A percentile compares a stretch with the other conserved stretches of the same genome.
phyloP scores from a whole-genome alignment of 805 yeast genomes.

The Yamadazyma phyllophila region DNA sequence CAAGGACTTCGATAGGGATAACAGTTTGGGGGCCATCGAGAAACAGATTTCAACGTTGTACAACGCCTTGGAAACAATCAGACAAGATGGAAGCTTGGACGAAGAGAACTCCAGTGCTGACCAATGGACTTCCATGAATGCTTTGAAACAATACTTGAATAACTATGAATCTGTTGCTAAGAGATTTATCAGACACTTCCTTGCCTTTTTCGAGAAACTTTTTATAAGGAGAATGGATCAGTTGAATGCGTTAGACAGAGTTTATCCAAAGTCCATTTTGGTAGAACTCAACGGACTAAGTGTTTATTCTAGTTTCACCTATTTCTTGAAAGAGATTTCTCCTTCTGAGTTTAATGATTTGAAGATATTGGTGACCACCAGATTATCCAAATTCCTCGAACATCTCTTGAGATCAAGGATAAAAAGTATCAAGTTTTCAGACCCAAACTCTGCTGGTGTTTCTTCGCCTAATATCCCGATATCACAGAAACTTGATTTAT shows the following conservation, averaged over 20 bases:
- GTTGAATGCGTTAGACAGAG: conserved; percentile 22
- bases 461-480: conserved; percentile 7
- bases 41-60: conserved; percentile 52
- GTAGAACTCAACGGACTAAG: conserved; percentile 26
- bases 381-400: conserved; percentile 28
- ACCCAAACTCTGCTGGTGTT: not conserved
- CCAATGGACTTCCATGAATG: conserved; percentile 63
- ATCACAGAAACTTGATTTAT: conserved; percentile 8
- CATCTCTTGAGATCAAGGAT: conserved; percentile 21
- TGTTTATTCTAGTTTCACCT: conserved; percentile 33
- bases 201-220: conserved; percentile 28
- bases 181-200: conserved; percentile 49
- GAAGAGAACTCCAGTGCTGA: conserved; percentile 27
- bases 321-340: conserved; percentile 57
- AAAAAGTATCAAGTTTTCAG: conserved; percentile 16
- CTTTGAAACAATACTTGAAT: conserved; percentile 62
- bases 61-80: conserved; percentile 63
- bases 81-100: conserved; percentile 29
- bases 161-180: conserved; percentile 56
- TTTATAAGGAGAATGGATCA: conserved; percentile 36
- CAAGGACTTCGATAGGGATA: conserved; percentile 47
- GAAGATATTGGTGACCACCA: conserved; percentile 38
- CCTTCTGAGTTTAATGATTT: conserved; percentile 46
- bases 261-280: conserved; percentile 22
- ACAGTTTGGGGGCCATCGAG: conserved; percentile 51